A percentile compares a stretch with the other conserved stretches of the same genome.
Evolutionary conservation across 169 alveolate genomes (phyloP).

Genomic region (Plasmodium adleri): DNA sequence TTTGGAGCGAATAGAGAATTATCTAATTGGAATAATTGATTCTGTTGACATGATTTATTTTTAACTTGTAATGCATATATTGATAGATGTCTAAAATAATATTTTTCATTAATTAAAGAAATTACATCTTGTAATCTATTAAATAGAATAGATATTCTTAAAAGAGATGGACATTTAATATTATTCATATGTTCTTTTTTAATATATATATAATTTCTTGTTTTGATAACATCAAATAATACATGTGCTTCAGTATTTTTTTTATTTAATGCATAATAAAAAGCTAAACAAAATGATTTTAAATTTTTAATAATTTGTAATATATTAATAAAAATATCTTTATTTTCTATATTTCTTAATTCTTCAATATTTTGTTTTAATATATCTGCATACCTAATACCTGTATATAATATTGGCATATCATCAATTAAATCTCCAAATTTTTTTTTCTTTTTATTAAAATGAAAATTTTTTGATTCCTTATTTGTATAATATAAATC

Average conservation of each 20-base stretch:
- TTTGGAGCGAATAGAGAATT: slow-evolving; percentile 30
- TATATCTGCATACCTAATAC: slow-evolving; percentile 81
- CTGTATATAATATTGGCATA: slow-evolving; percentile 58
- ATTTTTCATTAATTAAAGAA: slow-evolving; percentile 35
- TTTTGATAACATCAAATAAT: slow-evolving; percentile 79
- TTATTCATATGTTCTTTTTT: slow-evolving; percentile 18
- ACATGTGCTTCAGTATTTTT: slow-evolving; percentile 84
- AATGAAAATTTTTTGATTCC: slow-evolving; percentile 9
- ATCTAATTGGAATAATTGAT: slow-evolving; percentile 27
- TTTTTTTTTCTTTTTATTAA: slow-evolving; percentile 25
- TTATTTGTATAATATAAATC: slow-evolving; percentile 9
- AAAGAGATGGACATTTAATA: slow-evolving; percentile 34
- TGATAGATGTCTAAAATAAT: slow-evolving; percentile 54
- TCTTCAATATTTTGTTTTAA: slow-evolving; percentile 83
- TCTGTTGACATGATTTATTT: slow-evolving; percentile 20
- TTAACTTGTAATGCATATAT: slow-evolving; percentile 60
- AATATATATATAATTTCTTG: slow-evolving; percentile 76
- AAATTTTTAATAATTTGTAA: slow-evolving; percentile 79
- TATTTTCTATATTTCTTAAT: slow-evolving; percentile 57
- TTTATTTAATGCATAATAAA: slow-evolving; percentile 74
- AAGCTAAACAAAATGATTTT: slow-evolving; percentile 79
- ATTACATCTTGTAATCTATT: slow-evolving; percentile 73
- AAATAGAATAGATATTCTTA: slow-evolving; percentile 79
- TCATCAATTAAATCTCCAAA: slow-evolving; percentile 35
- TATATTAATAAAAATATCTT: slow-evolving; percentile 81